These are phyloP conservation scores for Macadamia tetraphylla DNA, from an alignment of 164 flowering plant genomes.

Conservation along the genomic window DNA sequence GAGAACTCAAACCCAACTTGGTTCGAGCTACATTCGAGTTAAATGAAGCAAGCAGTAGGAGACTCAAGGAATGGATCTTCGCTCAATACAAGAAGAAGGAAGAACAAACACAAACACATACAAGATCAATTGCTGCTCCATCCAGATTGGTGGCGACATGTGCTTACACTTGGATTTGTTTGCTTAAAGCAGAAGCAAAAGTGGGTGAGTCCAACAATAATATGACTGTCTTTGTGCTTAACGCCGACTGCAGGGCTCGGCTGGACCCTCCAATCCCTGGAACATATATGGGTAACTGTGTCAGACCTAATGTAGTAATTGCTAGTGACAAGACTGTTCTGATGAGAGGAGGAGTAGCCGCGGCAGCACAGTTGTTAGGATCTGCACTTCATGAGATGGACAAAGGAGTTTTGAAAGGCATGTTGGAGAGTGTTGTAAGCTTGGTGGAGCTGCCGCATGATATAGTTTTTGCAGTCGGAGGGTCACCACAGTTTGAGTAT, in stretches of 20 bases:
- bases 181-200: constrained; percentile 15
- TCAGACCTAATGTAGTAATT: constrained; percentile 14
- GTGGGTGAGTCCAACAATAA: neutral
- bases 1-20: neutral
- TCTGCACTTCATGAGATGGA: too few species aligned
- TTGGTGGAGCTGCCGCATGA: neutral
- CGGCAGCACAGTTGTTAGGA: too few species aligned
- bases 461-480: constrained; percentile 22
- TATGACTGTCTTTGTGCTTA: too few species aligned
- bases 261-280: constrained; percentile 25
- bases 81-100: neutral
- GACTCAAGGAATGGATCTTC: neutral
- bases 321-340: constrained; percentile 13
- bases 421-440: neutral
- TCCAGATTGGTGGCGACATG: constrained; percentile 29
- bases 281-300: constrained; percentile 49
- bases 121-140: too few species aligned
- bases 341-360: too few species aligned
- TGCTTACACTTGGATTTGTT: constrained; percentile 38
- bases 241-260: constrained; percentile 30
- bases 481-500: constrained; percentile 33
- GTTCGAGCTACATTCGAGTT: constrained; percentile 30
- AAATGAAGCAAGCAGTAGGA: constrained; percentile 9
- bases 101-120: too few species aligned
- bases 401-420: too few species aligned